phyloP scores from a whole-genome alignment of 768 basidiomycete genomes.

The Erythrobasidium yunnanense region DNA sequence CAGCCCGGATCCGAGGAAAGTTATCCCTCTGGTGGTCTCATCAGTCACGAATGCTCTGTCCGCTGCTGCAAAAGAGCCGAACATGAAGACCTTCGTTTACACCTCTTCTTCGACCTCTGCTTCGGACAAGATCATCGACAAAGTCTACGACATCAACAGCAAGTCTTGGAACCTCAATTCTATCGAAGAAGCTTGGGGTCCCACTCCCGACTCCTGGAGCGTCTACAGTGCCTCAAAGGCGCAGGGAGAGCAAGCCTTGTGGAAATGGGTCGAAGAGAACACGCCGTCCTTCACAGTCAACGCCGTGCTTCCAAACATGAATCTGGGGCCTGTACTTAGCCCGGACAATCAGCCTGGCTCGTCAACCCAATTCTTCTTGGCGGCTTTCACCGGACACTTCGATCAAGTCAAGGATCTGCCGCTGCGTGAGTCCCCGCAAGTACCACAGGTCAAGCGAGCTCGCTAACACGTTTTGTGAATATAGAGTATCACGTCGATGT shows the following conservation, averaged over 20 bases:
- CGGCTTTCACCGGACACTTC: too few relatives aligned
- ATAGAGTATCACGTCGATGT: too few relatives aligned
- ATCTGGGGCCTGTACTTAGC: slow-evolving; percentile 6
- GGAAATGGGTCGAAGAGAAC: slow-evolving; percentile 13
- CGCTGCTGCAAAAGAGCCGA: not conserved
- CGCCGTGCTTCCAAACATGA: not conserved
- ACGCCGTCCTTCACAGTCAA: slow-evolving; percentile 8
- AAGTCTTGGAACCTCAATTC: too few relatives aligned
- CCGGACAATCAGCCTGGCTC: not conserved
- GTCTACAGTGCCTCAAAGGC: slow-evolving; percentile 2
- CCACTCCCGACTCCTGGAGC: too few relatives aligned
- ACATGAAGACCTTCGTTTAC: slow-evolving; percentile 10
- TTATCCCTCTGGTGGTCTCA: not conserved
- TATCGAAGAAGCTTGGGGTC: too few relatives aligned
- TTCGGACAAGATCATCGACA: too few relatives aligned
- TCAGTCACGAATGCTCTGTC: not conserved
- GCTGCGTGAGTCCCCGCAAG: too few relatives aligned
- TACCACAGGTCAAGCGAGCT: too few relatives aligned
- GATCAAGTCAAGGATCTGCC: too few relatives aligned
- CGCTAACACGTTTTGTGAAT: too few relatives aligned
- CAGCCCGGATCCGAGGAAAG: not conserved
- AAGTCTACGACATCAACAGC: too few relatives aligned
- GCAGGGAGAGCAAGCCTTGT: not conserved
- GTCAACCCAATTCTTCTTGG: not conserved
- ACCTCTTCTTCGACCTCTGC: not conserved